phyloP scores from a whole-genome alignment of 768 basidiomycete species.

The Termitomyces bulborhizus region DNA sequence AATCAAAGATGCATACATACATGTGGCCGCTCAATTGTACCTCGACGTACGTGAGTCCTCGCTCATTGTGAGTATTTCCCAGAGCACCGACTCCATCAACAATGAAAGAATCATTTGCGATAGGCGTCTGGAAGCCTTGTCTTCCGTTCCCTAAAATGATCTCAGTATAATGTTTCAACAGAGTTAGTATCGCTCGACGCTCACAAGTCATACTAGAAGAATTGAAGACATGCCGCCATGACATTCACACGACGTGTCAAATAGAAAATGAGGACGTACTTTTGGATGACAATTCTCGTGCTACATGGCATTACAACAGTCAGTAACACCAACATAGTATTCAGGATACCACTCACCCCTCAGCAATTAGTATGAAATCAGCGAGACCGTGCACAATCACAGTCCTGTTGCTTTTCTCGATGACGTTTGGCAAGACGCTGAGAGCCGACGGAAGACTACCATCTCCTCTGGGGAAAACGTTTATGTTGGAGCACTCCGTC shows the following conservation, averaged over 20 bases:
- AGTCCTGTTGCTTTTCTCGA: constrained; percentile 63
- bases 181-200: background rate
- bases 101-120: constrained; percentile 58
- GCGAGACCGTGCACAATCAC: constrained; percentile 71
- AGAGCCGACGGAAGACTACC: constrained; percentile 55
- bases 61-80: constrained; percentile 60
- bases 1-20: constrained; percentile 25
- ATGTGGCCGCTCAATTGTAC: constrained; percentile 69
- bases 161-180: background rate
- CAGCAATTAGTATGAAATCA: constrained; percentile 68
- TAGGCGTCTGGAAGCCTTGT: constrained; percentile 73
- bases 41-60: constrained; percentile 63
- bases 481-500: constrained; percentile 52
- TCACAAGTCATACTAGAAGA: constrained; percentile 36
- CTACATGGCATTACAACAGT: constrained; percentile 19
- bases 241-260: background rate
- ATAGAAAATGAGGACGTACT: constrained; percentile 30
- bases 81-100: constrained; percentile 66
- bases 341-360: constrained; percentile 43
- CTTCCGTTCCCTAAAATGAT: constrained; percentile 41
- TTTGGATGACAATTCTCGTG: constrained; percentile 58
- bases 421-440: constrained; percentile 65
- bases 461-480: constrained; percentile 62
- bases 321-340: background rate
- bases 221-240: background rate